Evolutionary conservation across 139 green algal species (phyloP).

Genomic region (Tetratostichococcus sp.): DNA sequence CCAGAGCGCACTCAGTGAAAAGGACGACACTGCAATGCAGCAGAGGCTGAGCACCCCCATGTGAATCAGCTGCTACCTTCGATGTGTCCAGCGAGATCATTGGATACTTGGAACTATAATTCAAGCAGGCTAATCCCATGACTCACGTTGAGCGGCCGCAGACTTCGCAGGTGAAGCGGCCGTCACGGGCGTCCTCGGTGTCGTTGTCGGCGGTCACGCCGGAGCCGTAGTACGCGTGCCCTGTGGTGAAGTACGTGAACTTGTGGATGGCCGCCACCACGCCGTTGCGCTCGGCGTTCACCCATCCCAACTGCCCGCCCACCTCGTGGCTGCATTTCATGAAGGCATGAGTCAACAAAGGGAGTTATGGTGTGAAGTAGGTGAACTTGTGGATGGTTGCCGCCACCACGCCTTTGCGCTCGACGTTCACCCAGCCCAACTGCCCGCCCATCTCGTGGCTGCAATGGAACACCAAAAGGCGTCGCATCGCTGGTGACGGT

Average conservation of each 20-base stretch:
- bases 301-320: neutral
- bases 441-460: neutral
- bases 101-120: too few relatives aligned
- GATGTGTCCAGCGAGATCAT: too few relatives aligned
- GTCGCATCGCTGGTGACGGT: too few relatives aligned
- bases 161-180: neutral
- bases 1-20: too few relatives aligned
- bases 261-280: neutral
- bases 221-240: neutral
- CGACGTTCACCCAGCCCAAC: neutral
- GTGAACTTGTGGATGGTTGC: neutral
- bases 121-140: too few relatives aligned
- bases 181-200: neutral
- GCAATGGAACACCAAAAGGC: too few relatives aligned
- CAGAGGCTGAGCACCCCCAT: too few relatives aligned
- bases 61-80: too few relatives aligned
- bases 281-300: neutral
- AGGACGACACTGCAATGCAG: too few relatives aligned
- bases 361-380: too few relatives aligned
- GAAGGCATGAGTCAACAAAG: too few relatives aligned
- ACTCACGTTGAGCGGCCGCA: neutral
- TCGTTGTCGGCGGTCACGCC: neutral
- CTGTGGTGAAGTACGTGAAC: neutral
- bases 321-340: neutral
- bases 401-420: neutral